Base-by-base conservation (phyloP, 495 filamentous ascomycete species). In the Opeltia flavorubescens region DNA sequence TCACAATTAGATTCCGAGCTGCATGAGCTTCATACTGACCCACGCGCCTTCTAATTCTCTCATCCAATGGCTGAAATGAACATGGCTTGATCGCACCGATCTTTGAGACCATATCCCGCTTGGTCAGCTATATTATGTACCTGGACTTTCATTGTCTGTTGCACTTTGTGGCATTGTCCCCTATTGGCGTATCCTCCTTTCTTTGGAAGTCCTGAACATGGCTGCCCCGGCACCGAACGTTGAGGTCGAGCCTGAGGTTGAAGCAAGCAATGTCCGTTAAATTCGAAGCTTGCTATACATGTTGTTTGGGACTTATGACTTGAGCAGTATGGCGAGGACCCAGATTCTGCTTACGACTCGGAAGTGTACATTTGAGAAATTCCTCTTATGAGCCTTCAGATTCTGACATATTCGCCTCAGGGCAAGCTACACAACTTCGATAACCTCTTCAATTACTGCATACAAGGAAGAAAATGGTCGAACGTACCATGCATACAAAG, bases 391-490 rank as follows among this genome's bases (percentile, higher is more conserved):
- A 26, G 12, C 3, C 2, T 26, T 6, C 13, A 11, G 2, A 38
- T 23, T 13, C 23, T 47, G 9, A 26, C 17, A 12, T 15, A n/a
- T 21, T 20, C 29, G 26, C 21, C 48, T 17, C 27, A 59, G 57
- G 15, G 49, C 35, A 25, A 59, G 55, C 38, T 59, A 55, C 31
- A 55, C 57, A 6, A 56, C 59, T 8, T 74, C 72, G 2, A 39
- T 80, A 18, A 59, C 66, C 4, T 71, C 69, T 11, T 70, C 63
- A 17, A 59, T 80, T 17, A 64, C 66, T 44, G 64, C 80, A 47
- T 81, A 73, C 51, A 59, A 65, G 24, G 72, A 66, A 20, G 66
- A 70, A 33, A 62, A 70, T 50, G 65, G 65, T 6, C 54, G 67
- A 28, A 61, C 59, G 27, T 70, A 68, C 30, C 66, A 68, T 53